A percentile compares a stretch with the other conserved stretches of the same genome.
These are phyloP conservation scores for Strobilomyces dryophilus DNA, from an alignment of 768 basidiomycete genomes.

Conservation along the genomic window DNA sequence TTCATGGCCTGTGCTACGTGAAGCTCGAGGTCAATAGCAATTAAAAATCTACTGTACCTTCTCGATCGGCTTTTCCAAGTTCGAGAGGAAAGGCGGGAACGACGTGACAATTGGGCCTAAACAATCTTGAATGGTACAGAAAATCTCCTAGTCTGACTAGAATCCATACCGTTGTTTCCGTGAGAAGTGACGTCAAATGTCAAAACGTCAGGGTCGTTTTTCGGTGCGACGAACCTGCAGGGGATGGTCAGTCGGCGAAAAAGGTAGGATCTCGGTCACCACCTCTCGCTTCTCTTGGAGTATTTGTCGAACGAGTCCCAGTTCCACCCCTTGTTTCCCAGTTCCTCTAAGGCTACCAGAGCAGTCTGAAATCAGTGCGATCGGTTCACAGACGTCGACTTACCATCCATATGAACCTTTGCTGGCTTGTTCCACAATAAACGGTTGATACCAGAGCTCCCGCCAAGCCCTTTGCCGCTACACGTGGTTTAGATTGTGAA, in stretches of 20 bases:
- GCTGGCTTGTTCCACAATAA: slow-evolving; percentile 1
- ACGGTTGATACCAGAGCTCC: slow-evolving; percentile 1
- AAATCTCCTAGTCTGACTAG: neutral
- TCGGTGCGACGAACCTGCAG: slow-evolving; percentile 1
- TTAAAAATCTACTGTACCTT: neutral
- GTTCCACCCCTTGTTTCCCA: slow-evolving; percentile 1
- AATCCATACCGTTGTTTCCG: neutral
- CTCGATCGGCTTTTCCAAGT: neutral
- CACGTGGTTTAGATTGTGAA: neutral
- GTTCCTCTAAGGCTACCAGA: neutral
- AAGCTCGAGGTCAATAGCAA: neutral
- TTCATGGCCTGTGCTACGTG: neutral
- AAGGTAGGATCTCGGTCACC: neutral
- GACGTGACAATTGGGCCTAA: slow-evolving; percentile 1
- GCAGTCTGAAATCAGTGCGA: neutral
- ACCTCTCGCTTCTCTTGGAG: slow-evolving; percentile 5
- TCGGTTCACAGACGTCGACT: neutral
- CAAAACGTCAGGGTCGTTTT: slow-evolving; percentile 1
- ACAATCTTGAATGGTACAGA: neutral
- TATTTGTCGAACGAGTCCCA: slow-evolving; percentile 4
- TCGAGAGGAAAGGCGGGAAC: neutral
- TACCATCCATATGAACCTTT: neutral
- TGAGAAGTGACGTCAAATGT: neutral
- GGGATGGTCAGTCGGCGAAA: neutral
- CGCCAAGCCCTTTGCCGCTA: slow-evolving; percentile 1